Conservation (phyloP, 192 early-diverging fungal genomes). For the Backusella westeae region DNA sequence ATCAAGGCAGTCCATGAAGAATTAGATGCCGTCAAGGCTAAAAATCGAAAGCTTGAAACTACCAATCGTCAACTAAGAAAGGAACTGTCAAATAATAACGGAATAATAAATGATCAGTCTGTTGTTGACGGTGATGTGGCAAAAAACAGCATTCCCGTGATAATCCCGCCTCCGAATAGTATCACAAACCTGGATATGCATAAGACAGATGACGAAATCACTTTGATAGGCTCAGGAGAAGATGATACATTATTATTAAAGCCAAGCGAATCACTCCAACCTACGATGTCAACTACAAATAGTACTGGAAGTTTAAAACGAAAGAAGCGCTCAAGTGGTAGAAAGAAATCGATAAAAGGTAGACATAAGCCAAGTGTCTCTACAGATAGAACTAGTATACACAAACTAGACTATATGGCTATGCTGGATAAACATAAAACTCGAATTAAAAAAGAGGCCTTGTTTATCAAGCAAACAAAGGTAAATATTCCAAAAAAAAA, state of each 20-base stretch:
- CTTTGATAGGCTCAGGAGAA: background rate
- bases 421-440: constrained; percentile 3
- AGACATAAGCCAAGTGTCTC: constrained; percentile 5
- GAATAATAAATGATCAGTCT: background rate
- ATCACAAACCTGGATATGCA: background rate
- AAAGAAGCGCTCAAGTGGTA: background rate
- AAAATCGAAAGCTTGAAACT: background rate
- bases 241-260: background rate
- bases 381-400: background rate
- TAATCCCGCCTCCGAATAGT: background rate
- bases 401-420: background rate
- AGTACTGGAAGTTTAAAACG: background rate
- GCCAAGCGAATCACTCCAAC: background rate
- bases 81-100: background rate
- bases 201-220: constrained; percentile 2
- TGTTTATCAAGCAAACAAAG: constrained; percentile 8
- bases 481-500: background rate
- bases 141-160: background rate
- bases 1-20: constrained; percentile 17
- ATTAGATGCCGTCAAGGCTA: constrained; percentile 7
- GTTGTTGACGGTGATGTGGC: background rate
- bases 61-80: background rate
- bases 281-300: background rate
- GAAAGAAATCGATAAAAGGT: background rate
- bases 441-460: constrained; percentile 5